Conservation (phyloP, 2,329 filamentous ascomycete genomes). For the Pseudogymnoascus sp. region DNA sequence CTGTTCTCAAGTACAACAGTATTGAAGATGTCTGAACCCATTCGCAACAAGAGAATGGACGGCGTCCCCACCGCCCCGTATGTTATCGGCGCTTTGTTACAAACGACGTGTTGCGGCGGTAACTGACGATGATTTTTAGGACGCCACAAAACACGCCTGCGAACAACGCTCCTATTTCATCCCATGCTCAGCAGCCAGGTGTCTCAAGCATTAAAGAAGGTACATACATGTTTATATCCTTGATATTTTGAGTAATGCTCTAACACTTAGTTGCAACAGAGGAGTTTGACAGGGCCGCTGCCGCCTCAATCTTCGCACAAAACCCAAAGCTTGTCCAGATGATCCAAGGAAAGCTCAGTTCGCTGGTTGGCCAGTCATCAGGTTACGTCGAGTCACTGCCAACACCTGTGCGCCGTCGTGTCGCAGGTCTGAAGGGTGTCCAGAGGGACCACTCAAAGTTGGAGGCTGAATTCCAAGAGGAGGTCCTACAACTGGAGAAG, state of each 20-base stretch:
- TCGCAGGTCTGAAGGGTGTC: slow-evolving; percentile 91
- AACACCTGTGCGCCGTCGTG: slow-evolving; percentile 78
- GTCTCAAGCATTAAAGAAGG: slow-evolving; percentile 96
- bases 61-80: slow-evolving; percentile 52
- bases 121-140: slow-evolving; percentile 42
- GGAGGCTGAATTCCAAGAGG: slow-evolving; percentile 96
- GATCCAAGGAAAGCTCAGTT: slow-evolving; percentile 94
- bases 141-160: slow-evolving; percentile 98
- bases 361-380: slow-evolving; percentile 87
- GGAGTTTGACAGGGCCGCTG: slow-evolving; percentile 78
- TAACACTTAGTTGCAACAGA: slow-evolving; percentile 44
- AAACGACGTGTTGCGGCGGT: slow-evolving; percentile 10
- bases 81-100: slow-evolving; percentile 30
- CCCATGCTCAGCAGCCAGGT: slow-evolving; percentile 89
- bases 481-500: slow-evolving; percentile 96
- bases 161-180: slow-evolving; percentile 92
- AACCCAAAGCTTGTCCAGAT: slow-evolving; percentile 92
- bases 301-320: slow-evolving; percentile 88
- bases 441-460: slow-evolving; percentile 99
- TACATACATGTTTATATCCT: slow-evolving; percentile 40
- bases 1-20: slow-evolving; percentile 3
- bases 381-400: slow-evolving; percentile 97
- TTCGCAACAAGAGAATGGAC: slow-evolving; percentile 58
- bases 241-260: neutral
- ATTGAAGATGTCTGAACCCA: slow-evolving; percentile 54